Evolutionary conservation across 495 filamentous ascomycete species (phyloP).

Genomic region (Podospora sp.): DNA sequence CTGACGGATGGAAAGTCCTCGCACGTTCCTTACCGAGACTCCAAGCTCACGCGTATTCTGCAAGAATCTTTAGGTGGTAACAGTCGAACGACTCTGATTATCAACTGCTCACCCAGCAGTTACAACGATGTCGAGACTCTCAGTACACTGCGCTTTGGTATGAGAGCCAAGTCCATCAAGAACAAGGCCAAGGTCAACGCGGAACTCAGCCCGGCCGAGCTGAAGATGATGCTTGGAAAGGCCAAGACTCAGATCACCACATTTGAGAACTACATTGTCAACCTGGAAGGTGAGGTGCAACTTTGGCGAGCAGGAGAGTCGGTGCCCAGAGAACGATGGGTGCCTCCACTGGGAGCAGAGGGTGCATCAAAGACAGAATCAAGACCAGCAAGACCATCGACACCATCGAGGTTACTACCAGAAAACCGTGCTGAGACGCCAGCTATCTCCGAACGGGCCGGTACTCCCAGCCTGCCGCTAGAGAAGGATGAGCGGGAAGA

Average conservation of each 20-base stretch:
- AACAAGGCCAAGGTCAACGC: constrained; percentile 99
- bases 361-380: constrained; percentile 60
- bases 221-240: constrained; percentile 89
- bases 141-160: constrained; percentile 92
- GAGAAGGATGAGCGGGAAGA: constrained; percentile 98
- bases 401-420: constrained; percentile 76
- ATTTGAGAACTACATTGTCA: constrained; percentile 81
- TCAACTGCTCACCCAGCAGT: constrained; percentile 97
- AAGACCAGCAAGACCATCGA: constrained; percentile 68
- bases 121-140: constrained; percentile 98
- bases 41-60: constrained; percentile 94
- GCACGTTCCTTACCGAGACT: constrained; percentile 95
- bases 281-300: constrained; percentile 82
- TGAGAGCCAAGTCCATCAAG: constrained; percentile 97
- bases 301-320: constrained; percentile 84
- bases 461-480: constrained; percentile 81
- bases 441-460: constrained; percentile 68
- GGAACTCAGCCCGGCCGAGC: constrained; percentile 89
- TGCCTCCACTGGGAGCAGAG: constrained; percentile 63
- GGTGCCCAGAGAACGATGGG: constrained; percentile 80
- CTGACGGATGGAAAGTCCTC: constrained; percentile 98
- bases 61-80: constrained; percentile 98
- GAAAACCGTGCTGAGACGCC: constrained; percentile 78
- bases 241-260: constrained; percentile 86
- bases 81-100: constrained; percentile 93